Percentiles rank a stretch among this genome's conserved stretches.
Evolutionary conservation across 331 rosid species (phyloP).

Genomic region (Quercus tomentella): DNA sequence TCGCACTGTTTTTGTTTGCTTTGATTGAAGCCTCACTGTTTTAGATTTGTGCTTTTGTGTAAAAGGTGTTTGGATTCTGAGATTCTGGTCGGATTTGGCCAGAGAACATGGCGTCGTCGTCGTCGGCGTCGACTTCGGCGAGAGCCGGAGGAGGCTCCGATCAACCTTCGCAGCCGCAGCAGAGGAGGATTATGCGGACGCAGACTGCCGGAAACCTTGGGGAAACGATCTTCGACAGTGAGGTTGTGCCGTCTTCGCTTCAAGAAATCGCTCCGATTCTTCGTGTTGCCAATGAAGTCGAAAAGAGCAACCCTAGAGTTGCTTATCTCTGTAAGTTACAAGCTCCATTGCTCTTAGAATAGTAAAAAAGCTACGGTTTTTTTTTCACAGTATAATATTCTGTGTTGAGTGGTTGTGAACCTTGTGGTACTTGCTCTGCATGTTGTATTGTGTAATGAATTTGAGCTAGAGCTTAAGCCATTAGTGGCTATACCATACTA

Average conservation of each 20-base stretch:
- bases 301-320: slow-evolving; percentile 84
- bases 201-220: slow-evolving; percentile 93
- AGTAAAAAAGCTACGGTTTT: too few species aligned
- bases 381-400: too few species aligned
- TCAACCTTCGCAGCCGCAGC: slow-evolving; percentile 52
- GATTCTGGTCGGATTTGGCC: slow-evolving; percentile 9
- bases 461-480: neutral
- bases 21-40: neutral
- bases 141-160: slow-evolving; percentile 41
- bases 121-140: slow-evolving; percentile 28
- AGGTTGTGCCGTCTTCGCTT: slow-evolving; percentile 89
- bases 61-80: slow-evolving; percentile 4
- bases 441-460: neutral
- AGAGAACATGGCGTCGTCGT: slow-evolving; percentile 58
- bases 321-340: slow-evolving; percentile 85
- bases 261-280: slow-evolving; percentile 91
- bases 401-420: too few species aligned
- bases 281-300: slow-evolving; percentile 96
- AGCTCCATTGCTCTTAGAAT: too few species aligned
- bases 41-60: neutral
- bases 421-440: neutral
- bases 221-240: slow-evolving; percentile 82
- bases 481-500: neutral
- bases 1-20: neutral
- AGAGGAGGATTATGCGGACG: slow-evolving; percentile 71